Conservation (phyloP, 345 rosid genomes). For the Eucalyptus tenuipes region DNA sequence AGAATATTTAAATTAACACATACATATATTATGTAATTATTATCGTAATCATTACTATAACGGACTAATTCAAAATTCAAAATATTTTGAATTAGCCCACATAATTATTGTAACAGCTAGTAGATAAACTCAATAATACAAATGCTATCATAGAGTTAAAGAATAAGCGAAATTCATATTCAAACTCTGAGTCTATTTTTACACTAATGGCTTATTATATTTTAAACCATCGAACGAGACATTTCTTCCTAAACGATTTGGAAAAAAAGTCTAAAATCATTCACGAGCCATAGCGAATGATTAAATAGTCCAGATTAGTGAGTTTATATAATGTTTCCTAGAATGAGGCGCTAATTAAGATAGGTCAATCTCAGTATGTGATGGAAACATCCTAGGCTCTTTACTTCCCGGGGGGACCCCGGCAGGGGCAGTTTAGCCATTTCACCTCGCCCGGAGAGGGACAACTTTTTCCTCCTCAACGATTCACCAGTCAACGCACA, state of each 20-base stretch:
- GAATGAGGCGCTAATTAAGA: not conserved
- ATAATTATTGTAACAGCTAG: fast-evolving
- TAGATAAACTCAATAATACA: not conserved
- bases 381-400: not conserved
- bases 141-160: not conserved
- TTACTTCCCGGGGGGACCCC: not conserved
- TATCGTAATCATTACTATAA: fast-evolving
- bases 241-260: fast-evolving
- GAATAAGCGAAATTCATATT: not conserved
- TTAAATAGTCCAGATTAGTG: not conserved
- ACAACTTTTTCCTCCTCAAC: not conserved
- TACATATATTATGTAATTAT: too few relatives aligned
- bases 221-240: not conserved
- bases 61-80: fast-evolving
- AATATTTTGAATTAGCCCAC: too few relatives aligned
- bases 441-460: not conserved
- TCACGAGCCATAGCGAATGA: not conserved
- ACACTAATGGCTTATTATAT: not conserved
- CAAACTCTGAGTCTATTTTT: fast-evolving
- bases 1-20: too few relatives aligned
- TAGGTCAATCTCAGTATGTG: not conserved
- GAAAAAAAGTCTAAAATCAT: not conserved
- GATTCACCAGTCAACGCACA: not conserved
- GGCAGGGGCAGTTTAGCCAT: not conserved
- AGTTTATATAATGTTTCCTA: not conserved